phyloP scores from a whole-genome alignment of 805 yeast species.

The Kodamaea jinghongensis region DNA sequence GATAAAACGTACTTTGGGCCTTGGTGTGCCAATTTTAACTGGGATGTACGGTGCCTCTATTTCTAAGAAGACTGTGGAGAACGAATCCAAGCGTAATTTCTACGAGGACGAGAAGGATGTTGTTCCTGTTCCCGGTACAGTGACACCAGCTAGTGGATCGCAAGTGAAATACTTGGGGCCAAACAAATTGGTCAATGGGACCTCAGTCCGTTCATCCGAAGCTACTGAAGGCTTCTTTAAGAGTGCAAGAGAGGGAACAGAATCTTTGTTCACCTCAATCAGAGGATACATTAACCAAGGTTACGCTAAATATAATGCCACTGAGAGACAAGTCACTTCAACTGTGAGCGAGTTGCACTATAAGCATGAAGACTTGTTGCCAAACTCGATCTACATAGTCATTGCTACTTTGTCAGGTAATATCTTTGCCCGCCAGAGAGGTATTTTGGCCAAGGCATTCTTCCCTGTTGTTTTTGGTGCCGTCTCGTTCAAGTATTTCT shows the following conservation, averaged over 20 bases:
- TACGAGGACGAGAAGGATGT: conserved; percentile 49
- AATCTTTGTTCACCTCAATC: conserved; percentile 24
- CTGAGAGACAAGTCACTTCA: conserved; percentile 61
- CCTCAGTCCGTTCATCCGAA: conserved; percentile 51
- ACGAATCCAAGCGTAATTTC: conserved; percentile 37
- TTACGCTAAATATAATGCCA: conserved; percentile 49
- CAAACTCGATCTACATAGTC: conserved; percentile 65
- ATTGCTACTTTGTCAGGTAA: conserved; percentile 73
- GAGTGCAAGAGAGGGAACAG: conserved; percentile 44
- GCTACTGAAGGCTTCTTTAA: conserved; percentile 49
- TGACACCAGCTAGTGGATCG: conserved; percentile 40
- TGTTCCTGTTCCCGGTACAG: conserved; percentile 51
- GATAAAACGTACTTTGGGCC: conserved; percentile 7
- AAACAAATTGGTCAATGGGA: conserved; percentile 51
- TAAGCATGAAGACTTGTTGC: conserved; percentile 65
- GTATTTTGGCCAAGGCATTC: conserved; percentile 49
- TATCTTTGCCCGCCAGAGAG: conserved; percentile 67
- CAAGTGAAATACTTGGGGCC: conserved; percentile 46
- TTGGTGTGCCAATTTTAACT: conserved; percentile 4
- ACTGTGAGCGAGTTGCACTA: conserved; percentile 65
- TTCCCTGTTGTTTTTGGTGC: conserved; percentile 62
- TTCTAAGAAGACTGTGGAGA: conserved; percentile 1
- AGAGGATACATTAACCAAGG: conserved; percentile 42
- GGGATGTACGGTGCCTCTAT: conserved; percentile 1
- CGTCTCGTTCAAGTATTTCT: conserved; percentile 62